Conservation (phyloP, 352 stramenopile species). For the Phytophthora tubulina region DNA sequence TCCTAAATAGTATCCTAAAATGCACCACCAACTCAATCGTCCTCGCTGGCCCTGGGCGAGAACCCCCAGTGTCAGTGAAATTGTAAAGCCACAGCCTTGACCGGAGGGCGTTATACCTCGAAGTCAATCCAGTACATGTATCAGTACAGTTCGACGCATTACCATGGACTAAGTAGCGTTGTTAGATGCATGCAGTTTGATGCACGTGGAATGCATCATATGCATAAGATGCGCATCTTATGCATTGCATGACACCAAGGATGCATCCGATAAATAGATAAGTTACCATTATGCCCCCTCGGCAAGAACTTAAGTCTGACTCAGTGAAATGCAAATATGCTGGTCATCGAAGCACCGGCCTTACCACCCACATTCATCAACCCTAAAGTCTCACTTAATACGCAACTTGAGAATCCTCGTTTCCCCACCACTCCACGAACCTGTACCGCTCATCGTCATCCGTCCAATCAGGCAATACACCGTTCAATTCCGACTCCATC, state of each 20-base stretch:
- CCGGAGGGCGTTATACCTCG: too few relatives aligned
- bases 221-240: constrained; percentile 6
- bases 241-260: constrained; percentile 11
- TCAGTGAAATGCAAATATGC: background rate
- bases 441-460: constrained; percentile 3
- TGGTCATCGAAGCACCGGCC: background rate
- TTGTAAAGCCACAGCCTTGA: too few relatives aligned
- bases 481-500: background rate
- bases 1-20: too few relatives aligned
- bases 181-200: background rate
- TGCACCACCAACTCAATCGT: too few relatives aligned
- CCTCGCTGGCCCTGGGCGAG: too few relatives aligned
- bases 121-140: too few relatives aligned
- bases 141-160: too few relatives aligned
- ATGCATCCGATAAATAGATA: constrained; percentile 5
- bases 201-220: background rate
- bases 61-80: too few relatives aligned
- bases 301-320: background rate
- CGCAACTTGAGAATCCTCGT: background rate
- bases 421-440: constrained; percentile 5
- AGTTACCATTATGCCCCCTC: background rate
- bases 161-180: background rate
- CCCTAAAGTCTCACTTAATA: background rate
- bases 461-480: background rate
- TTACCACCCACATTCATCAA: background rate